Evolutionary conservation across 768 basidiomycete species (phyloP), one percentile per base, ranked within the genome.

Genomic region (Saitozyma podzolica): DNA sequence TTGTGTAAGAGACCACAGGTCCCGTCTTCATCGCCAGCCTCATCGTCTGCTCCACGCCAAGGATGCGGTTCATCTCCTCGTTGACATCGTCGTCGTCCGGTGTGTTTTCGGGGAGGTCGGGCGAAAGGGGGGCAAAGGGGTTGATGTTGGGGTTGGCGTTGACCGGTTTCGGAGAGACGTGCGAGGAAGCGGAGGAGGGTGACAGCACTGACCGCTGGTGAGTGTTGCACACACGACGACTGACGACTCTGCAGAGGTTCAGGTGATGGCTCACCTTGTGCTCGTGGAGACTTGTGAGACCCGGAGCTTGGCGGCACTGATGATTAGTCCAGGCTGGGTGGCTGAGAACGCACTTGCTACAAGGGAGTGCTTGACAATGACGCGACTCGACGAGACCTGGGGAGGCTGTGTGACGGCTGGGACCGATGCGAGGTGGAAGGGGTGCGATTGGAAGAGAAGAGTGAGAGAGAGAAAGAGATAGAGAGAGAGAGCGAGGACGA

Each of bases 91-190:
- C 13, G 2, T 47, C 45, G 45, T 11, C 13, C 45, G 50, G 49
- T 5, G 37, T 11, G 45, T 61, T 62, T 20, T 65, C 57, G 7
- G 63, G 60, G 19, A 66, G 42, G 49, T 70, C 69, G 6, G 69
- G 69, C 8, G 69, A 70, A 8, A 70, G 43, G 8, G 69, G 58
- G 9, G 69, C 47, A 54, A 70, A 70, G 5, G 65, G 66, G 42
- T 70, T 70, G 43, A 56, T 39, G 40, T 63, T 63, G 16, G 61
- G 51, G 42, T 56, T 66, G 4, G 59, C 50, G 5, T 58, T 20
- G n/a, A 39, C 50, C 16, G 51, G 29, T 56, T 55, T 58, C 9
- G 62, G 62, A 4, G 63, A 67, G 7, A 62, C 17, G 11, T 47
- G 55, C 16, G 64, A 48, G 5, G 56, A 56, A 6, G 37, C 17